Percentiles rank a stretch among this genome's conserved stretches.
Evolutionary conservation across 352 stramenopile species (phyloP).

Genomic region (Globisporangium middletonii): DNA sequence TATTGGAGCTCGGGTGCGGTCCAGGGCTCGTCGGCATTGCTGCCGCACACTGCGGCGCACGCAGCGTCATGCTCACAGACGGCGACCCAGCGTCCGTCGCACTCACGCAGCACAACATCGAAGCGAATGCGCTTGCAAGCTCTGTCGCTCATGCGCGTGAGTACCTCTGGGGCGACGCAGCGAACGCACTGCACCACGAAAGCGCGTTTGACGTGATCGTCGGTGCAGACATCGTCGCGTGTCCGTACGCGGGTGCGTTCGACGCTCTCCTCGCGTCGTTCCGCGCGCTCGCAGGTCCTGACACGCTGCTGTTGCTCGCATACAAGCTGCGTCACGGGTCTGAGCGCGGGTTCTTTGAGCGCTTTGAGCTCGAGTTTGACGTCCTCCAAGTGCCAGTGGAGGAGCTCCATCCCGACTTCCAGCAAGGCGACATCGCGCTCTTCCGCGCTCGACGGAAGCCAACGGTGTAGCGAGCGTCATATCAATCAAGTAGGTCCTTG

Average conservation of each 20-base stretch:
- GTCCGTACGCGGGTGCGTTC: constrained; percentile 69
- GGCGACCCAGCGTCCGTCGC: constrained; percentile 61
- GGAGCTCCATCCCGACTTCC: constrained; percentile 66
- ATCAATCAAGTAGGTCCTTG: too few relatives aligned
- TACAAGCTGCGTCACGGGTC: constrained; percentile 74
- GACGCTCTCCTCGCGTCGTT: constrained; percentile 54
- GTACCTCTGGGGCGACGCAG: constrained; percentile 61
- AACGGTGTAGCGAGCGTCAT: not conserved
- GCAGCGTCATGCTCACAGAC: constrained; percentile 56
- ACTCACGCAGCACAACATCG: constrained; percentile 58
- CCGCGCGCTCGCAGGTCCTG: constrained; percentile 22
- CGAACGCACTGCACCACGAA: constrained; percentile 17
- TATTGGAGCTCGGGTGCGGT: constrained; percentile 72
- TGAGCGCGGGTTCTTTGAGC: constrained; percentile 59
- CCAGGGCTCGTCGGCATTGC: constrained; percentile 71
- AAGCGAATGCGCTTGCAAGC: constrained; percentile 21
- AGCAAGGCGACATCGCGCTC: constrained; percentile 55
- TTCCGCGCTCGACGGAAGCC: constrained; percentile 40
- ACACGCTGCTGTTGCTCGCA: constrained; percentile 56
- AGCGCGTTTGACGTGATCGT: constrained; percentile 61
- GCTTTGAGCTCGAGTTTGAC: constrained; percentile 42
- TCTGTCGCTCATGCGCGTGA: constrained; percentile 23
- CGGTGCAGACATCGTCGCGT: constrained; percentile 78
- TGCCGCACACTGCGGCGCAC: constrained; percentile 40
- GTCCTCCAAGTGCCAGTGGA: constrained; percentile 28